phyloP scores from a whole-genome alignment of 495 filamentous ascomycete genomes.

The Mycothermus thermophilus region DNA sequence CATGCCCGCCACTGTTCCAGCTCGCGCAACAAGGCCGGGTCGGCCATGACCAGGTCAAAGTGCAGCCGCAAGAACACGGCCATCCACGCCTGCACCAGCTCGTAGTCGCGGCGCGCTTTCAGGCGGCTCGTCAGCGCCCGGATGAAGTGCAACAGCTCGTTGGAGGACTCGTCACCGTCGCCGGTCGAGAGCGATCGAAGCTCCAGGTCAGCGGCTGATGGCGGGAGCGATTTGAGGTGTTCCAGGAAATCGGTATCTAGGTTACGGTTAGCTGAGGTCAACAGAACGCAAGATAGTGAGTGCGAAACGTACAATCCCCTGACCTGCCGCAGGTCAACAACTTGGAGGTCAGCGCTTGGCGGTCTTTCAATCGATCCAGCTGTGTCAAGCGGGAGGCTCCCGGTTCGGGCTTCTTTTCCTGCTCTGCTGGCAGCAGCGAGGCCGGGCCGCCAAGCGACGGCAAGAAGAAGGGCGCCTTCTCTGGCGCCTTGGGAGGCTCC shows the following conservation, averaged over 20 bases:
- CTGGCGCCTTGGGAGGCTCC: slow-evolving; percentile 76
- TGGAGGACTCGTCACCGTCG: slow-evolving; percentile 24
- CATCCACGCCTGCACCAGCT: slow-evolving; percentile 94
- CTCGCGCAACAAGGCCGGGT: slow-evolving; percentile 29
- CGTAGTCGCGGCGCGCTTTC: slow-evolving; percentile 59
- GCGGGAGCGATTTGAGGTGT: slow-evolving; percentile 64
- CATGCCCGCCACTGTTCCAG: slow-evolving; percentile 51
- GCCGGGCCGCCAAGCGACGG: slow-evolving; percentile 43
- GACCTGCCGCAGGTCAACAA: slow-evolving; percentile 34
- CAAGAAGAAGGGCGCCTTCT: slow-evolving; percentile 94
- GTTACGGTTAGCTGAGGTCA: slow-evolving; percentile 8
- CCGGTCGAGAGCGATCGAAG: slow-evolving; percentile 59
- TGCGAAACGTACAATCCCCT: slow-evolving; percentile 36
- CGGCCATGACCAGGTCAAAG: slow-evolving; percentile 34
- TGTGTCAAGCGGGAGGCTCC: slow-evolving; percentile 25
- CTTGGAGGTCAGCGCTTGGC: slow-evolving; percentile 46
- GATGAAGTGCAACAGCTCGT: slow-evolving; percentile 51
- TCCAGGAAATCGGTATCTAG: slow-evolving; percentile 48
- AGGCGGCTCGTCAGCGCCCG: slow-evolving; percentile 57
- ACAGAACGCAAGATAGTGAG: background rate
- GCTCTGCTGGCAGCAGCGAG: slow-evolving; percentile 13
- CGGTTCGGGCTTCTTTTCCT: slow-evolving; percentile 9
- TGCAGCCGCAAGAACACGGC: slow-evolving; percentile 75
- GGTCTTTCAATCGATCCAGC: slow-evolving; percentile 25
- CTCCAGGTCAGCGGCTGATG: slow-evolving; percentile 73